phyloP scores from a whole-genome alignment of 257 asterid species.

The Handroanthus guayacan region DNA sequence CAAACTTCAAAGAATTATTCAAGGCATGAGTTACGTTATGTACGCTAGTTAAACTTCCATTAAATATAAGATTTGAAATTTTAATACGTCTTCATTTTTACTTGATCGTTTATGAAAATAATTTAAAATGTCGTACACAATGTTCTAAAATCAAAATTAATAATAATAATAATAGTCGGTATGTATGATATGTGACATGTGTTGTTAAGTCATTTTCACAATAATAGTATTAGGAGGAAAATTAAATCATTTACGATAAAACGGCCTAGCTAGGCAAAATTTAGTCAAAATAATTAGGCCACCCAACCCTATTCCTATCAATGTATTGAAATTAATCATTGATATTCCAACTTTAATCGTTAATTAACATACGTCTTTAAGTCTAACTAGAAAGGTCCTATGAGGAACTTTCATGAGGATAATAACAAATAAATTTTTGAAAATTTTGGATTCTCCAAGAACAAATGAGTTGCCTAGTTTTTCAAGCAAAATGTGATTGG shows the following conservation, averaged over 20 bases:
- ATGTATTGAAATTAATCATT: constrained; percentile 27
- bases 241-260: not conserved
- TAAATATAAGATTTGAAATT: too few relatives aligned
- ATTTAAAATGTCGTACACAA: too few relatives aligned
- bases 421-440: not conserved
- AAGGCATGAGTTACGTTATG: not conserved
- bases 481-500: constrained; percentile 24
- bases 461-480: constrained; percentile 4
- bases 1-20: not conserved
- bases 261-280: not conserved
- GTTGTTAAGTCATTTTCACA: constrained; percentile 36
- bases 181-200: too few relatives aligned
- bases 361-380: not conserved
- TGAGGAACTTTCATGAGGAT: constrained; percentile 27
- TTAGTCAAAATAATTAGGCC: constrained; percentile 59
- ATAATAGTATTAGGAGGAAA: not conserved
- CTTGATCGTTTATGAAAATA: too few relatives aligned
- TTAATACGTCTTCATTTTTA: too few relatives aligned
- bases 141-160: too few relatives aligned
- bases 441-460: not conserved
- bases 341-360: constrained; percentile 17
- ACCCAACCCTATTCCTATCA: constrained; percentile 41
- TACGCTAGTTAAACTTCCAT: not conserved
- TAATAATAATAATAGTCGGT: too few relatives aligned
- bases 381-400: constrained; percentile 3